Base-by-base conservation (phyloP, 1,284 basidiomycete genomes). In the Chondrostereum purpureum region DNA sequence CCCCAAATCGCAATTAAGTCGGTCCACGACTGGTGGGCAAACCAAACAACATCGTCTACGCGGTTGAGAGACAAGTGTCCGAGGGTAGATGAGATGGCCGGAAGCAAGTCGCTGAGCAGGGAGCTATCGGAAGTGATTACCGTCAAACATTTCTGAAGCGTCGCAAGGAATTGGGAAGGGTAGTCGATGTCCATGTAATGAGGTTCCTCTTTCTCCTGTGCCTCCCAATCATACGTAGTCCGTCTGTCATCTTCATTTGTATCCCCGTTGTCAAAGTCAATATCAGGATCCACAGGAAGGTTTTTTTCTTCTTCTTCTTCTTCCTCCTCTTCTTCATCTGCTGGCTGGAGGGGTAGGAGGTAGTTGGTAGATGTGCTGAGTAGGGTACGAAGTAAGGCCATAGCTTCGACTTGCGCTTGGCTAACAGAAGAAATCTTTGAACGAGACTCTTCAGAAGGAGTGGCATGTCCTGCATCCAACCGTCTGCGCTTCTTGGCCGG, bases 21-120 rank as follows among this genome's bases (percentile, higher is more conserved):
- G 37, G 78, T 67, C 80, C 90, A 90, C 1, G 83, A 65, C 22
- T 64, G 64, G 5, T 67, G 61, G 0, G 87, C 80, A 45, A 88
- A 83, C 8, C 61, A 57, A 5, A 75, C 67, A 37, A 91, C 75
- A 1, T 75, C 69, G 1, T 69, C 59, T 23, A 72, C 77, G 45
- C 67, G 72, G 58, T 95, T 95, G 45, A 93, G 66, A 5, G 89
- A 77, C 12, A 91, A 60, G 47, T 85, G 80, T 1, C 73, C 74
- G 3, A 96, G 74, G 0, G 83, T 73, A 1, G 80, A 70, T 44
- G 84, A 83, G 19, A 94, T 64, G 1, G 81, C 74, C 10, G 69
- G 65, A 11, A 95, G 68, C 40, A 85, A 83, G 53, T 90, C 78
- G 17, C 81, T 73, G 52, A 92, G 80, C 3, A 92, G 72, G 1